Conservation (phyloP, 805 yeast species). For the Maudiozyma bulderi region DNA sequence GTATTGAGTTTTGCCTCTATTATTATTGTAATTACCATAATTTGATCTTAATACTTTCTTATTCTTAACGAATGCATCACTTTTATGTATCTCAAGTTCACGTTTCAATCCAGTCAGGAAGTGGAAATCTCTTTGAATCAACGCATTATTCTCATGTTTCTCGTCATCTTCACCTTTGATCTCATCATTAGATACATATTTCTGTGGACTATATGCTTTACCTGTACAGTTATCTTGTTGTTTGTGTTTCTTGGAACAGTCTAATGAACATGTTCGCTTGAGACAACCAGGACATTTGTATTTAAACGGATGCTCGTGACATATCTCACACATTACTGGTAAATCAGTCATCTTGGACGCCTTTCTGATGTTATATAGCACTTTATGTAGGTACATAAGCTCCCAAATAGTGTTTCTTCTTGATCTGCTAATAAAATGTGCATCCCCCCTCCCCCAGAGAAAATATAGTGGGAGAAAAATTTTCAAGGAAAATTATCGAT, state of each 20-base stretch:
- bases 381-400: no score
- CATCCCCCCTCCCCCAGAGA: no score
- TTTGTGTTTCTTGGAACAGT: slow-evolving; percentile 68
- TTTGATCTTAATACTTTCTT: slow-evolving; percentile 32
- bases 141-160: slow-evolving; percentile 30
- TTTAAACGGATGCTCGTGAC: slow-evolving; percentile 37
- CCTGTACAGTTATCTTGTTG: slow-evolving; percentile 57
- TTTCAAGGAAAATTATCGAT: no score
- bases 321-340: slow-evolving; percentile 35
- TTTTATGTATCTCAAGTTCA: slow-evolving; percentile 45
- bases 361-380: no score
- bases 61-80: slow-evolving; percentile 38
- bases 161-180: slow-evolving; percentile 32
- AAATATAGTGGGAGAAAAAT: no score
- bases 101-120: slow-evolving; percentile 56
- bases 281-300: slow-evolving; percentile 80
- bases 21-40: slow-evolving; percentile 16
- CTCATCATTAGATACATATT: slow-evolving; percentile 41
- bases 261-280: slow-evolving; percentile 55
- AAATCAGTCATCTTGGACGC: background rate
- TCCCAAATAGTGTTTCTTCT: no score
- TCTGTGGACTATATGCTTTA: slow-evolving; percentile 42
- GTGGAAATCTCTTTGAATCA: slow-evolving; percentile 75
- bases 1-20: slow-evolving; percentile 3
- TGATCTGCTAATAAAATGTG: no score